Percentiles rank a stretch among this genome's conserved stretches.
Conservation (phyloP, 192 early-diverging fungal species). For the Piromyces finnis region DNA sequence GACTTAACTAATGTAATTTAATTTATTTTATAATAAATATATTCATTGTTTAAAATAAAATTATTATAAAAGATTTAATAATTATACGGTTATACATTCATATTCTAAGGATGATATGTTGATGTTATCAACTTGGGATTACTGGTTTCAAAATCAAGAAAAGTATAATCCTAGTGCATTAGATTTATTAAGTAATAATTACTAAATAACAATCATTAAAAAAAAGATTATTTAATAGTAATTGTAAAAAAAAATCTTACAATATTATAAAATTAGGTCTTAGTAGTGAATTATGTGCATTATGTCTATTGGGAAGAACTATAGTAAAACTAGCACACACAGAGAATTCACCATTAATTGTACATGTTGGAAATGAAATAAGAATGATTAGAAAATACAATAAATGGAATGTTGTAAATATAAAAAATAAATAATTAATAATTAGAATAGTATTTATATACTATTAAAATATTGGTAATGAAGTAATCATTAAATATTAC, state of each 20-base stretch:
- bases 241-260: not conserved
- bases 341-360: not conserved
- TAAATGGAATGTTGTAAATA: not conserved
- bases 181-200: not conserved
- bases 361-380: not conserved
- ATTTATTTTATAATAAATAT: too few relatives aligned
- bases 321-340: not conserved
- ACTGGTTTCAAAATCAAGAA: not conserved
- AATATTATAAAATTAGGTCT: not conserved
- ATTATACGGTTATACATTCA: too few relatives aligned
- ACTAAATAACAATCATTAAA: too few relatives aligned
- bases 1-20: not conserved
- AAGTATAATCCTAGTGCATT: not conserved
- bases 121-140: not conserved
- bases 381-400: not conserved
- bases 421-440: too few relatives aligned
- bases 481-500: too few relatives aligned
- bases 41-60: too few relatives aligned
- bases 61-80: too few relatives aligned
- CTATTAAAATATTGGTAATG: too few relatives aligned
- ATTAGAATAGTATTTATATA: too few relatives aligned
- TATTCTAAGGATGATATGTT: not conserved
- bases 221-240: too few relatives aligned
- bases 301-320: not conserved
- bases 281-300: not conserved